Conservation (phyloP, 495 filamentous ascomycete genomes). For the Sphaerosporella brunnea region DNA sequence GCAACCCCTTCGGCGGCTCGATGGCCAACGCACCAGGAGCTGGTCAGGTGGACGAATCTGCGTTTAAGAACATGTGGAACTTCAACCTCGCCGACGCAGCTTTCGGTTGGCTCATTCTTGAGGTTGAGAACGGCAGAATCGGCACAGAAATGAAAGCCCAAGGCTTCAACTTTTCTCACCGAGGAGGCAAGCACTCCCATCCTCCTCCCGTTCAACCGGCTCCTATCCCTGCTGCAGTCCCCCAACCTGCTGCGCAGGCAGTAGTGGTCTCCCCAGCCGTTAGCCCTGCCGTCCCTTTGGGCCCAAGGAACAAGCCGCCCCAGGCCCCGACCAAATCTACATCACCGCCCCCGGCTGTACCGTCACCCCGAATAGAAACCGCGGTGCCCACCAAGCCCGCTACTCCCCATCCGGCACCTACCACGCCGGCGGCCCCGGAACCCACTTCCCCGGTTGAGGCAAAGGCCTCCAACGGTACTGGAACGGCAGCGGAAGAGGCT, state of each 20-base stretch:
- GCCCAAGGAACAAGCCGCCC: slow-evolving; percentile 28
- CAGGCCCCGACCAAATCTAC: slow-evolving; percentile 32
- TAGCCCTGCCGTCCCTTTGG: slow-evolving; percentile 26
- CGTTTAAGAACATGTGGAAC: slow-evolving; percentile 99
- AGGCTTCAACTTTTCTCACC: slow-evolving; percentile 97
- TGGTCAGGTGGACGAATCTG: slow-evolving; percentile 92
- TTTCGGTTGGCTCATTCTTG: slow-evolving; percentile 86
- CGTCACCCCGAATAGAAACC: slow-evolving; percentile 27
- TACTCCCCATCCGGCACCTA: slow-evolving; percentile 26
- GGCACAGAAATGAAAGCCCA: slow-evolving; percentile 97
- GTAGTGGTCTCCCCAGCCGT: too few relatives aligned
- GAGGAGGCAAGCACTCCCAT: slow-evolving; percentile 39
- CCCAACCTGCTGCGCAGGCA: slow-evolving; percentile 27
- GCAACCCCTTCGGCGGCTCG: slow-evolving; percentile 87
- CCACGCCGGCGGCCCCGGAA: slow-evolving; percentile 17
- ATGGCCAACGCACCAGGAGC: slow-evolving; percentile 41
- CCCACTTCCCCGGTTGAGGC: slow-evolving; percentile 4
- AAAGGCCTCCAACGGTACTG: slow-evolving; percentile 29
- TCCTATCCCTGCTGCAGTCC: slow-evolving; percentile 27
- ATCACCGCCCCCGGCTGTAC: slow-evolving; percentile 32
- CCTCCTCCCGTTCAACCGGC: slow-evolving; percentile 21
- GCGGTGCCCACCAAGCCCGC: slow-evolving; percentile 27
- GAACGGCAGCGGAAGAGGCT: slow-evolving; percentile 30
- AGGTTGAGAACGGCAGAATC: slow-evolving; percentile 84
- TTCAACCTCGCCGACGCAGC: slow-evolving; percentile 97